These are phyloP conservation scores for Ophiostoma angusticollis DNA, from an alignment of 2,329 filamentous ascomycete genomes.

Conservation along the genomic window DNA sequence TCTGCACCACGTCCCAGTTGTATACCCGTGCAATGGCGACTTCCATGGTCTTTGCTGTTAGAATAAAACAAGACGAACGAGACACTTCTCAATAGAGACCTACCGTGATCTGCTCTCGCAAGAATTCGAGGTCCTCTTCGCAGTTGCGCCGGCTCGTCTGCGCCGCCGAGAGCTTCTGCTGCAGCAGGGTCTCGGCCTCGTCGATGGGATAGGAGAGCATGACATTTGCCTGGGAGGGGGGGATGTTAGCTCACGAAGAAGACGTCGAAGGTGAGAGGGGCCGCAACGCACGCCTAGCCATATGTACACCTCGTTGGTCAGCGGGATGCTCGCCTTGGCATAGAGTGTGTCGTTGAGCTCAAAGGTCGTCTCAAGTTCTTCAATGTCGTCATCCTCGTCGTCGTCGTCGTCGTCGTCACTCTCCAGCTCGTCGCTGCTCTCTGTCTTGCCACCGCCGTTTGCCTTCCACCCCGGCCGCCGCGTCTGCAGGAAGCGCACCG, in stretches of 20 bases:
- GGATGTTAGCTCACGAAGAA: no score
- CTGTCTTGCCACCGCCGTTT: background rate
- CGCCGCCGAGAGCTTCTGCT: constrained; percentile 65
- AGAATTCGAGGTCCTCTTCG: constrained; percentile 90
- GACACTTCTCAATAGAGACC: constrained; percentile 20
- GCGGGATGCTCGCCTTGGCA: constrained; percentile 69
- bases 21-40: constrained; percentile 95
- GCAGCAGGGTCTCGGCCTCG: constrained; percentile 70
- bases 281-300: constrained; percentile 87
- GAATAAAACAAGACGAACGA: background rate
- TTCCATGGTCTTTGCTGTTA: constrained; percentile 65
- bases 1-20: constrained; percentile 96
- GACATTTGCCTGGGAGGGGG: constrained; percentile 70
- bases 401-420: constrained; percentile 4
- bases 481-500: constrained; percentile 66
- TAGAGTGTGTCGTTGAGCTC: constrained; percentile 95
- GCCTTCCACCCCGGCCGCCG: constrained; percentile 1
- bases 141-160: constrained; percentile 73
- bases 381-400: constrained; percentile 31
- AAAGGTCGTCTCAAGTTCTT: constrained; percentile 82
- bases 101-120: constrained; percentile 93
- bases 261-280: no score
- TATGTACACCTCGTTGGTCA: constrained; percentile 83
- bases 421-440: background rate
- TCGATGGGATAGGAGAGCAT: constrained; percentile 91